A percentile compares a stretch with the other conserved stretches of the same genome.
phyloP scores from a whole-genome alignment of 495 filamentous ascomycete genomes.

The Usnea hakonensis region DNA sequence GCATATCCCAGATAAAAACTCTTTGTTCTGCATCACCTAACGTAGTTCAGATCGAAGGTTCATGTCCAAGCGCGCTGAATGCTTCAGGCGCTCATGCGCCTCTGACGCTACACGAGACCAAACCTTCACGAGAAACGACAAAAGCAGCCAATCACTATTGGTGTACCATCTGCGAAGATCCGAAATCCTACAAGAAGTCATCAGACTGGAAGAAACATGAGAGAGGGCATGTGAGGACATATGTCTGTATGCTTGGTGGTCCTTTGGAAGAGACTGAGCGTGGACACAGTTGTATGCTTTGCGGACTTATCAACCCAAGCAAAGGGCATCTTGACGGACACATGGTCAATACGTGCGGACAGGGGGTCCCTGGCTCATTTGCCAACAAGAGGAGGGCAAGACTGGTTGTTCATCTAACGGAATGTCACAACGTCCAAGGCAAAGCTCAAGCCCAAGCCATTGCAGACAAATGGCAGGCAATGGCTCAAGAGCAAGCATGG shows the following conservation, averaged over 20 bases:
- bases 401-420: neutral
- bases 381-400: neutral
- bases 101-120: neutral
- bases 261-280: neutral
- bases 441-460: neutral
- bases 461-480: slow-evolving; percentile 4
- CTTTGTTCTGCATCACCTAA: neutral
- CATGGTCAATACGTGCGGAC: neutral
- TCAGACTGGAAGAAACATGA: slow-evolving; percentile 5
- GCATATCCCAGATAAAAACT: neutral
- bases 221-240: neutral
- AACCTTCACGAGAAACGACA: neutral
- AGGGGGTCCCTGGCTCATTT: neutral
- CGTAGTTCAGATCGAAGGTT: neutral
- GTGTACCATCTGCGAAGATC: neutral
- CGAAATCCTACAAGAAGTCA: neutral
- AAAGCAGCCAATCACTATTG: slow-evolving; percentile 12
- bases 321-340: neutral
- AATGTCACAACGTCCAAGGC: neutral
- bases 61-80: neutral
- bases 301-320: neutral
- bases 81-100: neutral
- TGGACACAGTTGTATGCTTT: neutral
- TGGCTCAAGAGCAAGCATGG: neutral
- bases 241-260: slow-evolving; percentile 8